These are phyloP conservation scores for Hypoxylon perforatum DNA, from an alignment of 495 filamentous ascomycete genomes.

Conservation along the genomic window DNA sequence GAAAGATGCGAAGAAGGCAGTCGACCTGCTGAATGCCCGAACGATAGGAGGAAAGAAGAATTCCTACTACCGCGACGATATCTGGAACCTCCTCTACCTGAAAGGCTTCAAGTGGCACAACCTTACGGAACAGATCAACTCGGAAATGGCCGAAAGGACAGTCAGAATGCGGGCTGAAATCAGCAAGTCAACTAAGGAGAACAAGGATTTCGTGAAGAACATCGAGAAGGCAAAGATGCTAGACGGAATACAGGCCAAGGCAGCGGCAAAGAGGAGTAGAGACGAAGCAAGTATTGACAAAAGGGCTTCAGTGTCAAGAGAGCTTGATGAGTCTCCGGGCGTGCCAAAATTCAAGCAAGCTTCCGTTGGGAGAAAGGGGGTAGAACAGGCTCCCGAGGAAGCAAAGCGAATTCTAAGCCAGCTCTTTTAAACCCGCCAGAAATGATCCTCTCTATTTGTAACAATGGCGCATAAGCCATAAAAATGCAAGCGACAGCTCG, in stretches of 20 bases:
- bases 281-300: slow-evolving; percentile 33
- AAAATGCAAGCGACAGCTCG: too few relatives aligned
- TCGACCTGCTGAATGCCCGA: slow-evolving; percentile 84
- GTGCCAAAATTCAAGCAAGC: slow-evolving; percentile 80
- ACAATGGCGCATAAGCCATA: neutral
- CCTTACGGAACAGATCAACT: slow-evolving; percentile 74
- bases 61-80: slow-evolving; percentile 89
- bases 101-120: slow-evolving; percentile 85
- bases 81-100: slow-evolving; percentile 84
- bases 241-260: slow-evolving; percentile 74
- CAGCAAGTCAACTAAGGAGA: slow-evolving; percentile 79
- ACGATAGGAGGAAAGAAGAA: slow-evolving; percentile 90
- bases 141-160: slow-evolving; percentile 85
- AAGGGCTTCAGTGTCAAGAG: neutral
- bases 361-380: slow-evolving; percentile 61
- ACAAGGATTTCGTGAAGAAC: slow-evolving; percentile 82
- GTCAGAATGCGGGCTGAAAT: slow-evolving; percentile 85
- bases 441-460: slow-evolving; percentile 41
- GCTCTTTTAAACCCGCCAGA: slow-evolving; percentile 70
- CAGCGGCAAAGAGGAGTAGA: slow-evolving; percentile 67
- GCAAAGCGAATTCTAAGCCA: slow-evolving; percentile 82
- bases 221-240: slow-evolving; percentile 80
- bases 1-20: slow-evolving; percentile 78
- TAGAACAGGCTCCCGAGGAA: slow-evolving; percentile 67
- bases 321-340: slow-evolving; percentile 42